Base-by-base conservation (phyloP, 257 asterid genomes). In the Vinca minor region DNA sequence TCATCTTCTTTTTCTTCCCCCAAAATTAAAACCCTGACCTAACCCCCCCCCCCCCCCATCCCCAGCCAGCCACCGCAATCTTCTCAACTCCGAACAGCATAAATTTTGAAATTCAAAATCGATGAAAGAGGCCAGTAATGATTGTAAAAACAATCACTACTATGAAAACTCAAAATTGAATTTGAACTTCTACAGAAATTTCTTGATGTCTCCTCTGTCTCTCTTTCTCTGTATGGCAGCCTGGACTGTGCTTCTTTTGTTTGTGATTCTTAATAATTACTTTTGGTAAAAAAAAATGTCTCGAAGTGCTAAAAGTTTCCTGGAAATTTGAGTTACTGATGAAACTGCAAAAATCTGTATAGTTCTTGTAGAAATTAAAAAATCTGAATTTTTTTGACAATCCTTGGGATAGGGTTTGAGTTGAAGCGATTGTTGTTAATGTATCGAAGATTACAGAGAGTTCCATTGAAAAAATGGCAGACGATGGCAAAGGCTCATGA, bases 11-110 rank as follows among this genome's bases (percentile, higher is more conserved):
- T 18, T 32, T 49, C 13, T 59, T 25, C 45, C 39, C 50, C 1
- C n/a, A n/a, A n/a, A 64, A 54, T 38, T 6, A 73, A 73, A 76
- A 65, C 76, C 84, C 75, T 73, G 73, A 64, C 38, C n/a, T n/a
- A n/a, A 63, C 36, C 32, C 57, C 61, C 65, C n/a, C n/a, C n/a
- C n/a, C 11, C 3, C 64, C 57, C 8, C 28, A 8, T 47, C 34
- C 58, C 62, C 66, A 3, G 38, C 4, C 38, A 17, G 7, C 64
- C 58, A 31, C 54, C 17, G n/a, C 8, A 52, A n/a, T 9, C 41
- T 26, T 48, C 42, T 29, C 35, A 26, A 49, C 32, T 3, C 54
- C 54, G 18, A 47, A 14, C 42, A 38, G 38, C 3, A 34, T 34
- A 34, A 34, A 34, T 3, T 34, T 34, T 47, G 66, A 61, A 50